Base-by-base conservation (phyloP, 225 moss, liverwort and hornwort species). In the Marchantia polymorpha region DNA sequence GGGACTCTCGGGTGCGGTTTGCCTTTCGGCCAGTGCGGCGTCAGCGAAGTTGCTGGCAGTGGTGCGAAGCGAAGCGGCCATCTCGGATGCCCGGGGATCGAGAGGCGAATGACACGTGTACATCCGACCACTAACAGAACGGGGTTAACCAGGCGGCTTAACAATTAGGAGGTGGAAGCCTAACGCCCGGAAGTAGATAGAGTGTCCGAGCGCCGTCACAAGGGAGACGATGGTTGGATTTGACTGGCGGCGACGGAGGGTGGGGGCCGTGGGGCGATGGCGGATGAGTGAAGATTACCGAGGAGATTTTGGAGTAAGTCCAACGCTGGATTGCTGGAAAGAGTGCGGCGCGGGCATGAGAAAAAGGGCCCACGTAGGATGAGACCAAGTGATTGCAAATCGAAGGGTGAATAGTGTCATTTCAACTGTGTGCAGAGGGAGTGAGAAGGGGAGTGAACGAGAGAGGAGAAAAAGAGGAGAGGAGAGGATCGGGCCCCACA, bases 341-440 rank as follows among this genome's bases (percentile, higher is more conserved):
- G 76, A 76, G 76, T 76, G 76, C 76, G 60, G 60, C 76, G 46
- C 46, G 61, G 63, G 73, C 73, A 73, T 73, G 73, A 73, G 53
- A 55, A 73, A 73, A 73, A 29, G 73, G 53, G 26, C 73, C 73
- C 73, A 73, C 73, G 54, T 73, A 53, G 26, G 73, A 10, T 73
- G 72, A 72, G 68, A 46, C 14, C 20, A 49, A 22, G 23, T 49
- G 49, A 51, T 51, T 73, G 50, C 29, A 23, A 29, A 73, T n/a
- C 11, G n/a, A 7, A 26, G 13, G 25, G 53, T 46, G 31, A 31
- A 30, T n/a, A 17, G 60, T 22, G 76, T 63, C 76, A 76, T 61
- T 76, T 60, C 60, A 63, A 48, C 60, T 46, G 76, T 17, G 76
- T 76, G 76, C 46, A 61, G 60, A 9, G 60, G 17, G 59, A 30